These are phyloP conservation scores for Claviceps sp. DNA, from an alignment of 2,329 filamentous ascomycete species.

Conservation along the genomic window DNA sequence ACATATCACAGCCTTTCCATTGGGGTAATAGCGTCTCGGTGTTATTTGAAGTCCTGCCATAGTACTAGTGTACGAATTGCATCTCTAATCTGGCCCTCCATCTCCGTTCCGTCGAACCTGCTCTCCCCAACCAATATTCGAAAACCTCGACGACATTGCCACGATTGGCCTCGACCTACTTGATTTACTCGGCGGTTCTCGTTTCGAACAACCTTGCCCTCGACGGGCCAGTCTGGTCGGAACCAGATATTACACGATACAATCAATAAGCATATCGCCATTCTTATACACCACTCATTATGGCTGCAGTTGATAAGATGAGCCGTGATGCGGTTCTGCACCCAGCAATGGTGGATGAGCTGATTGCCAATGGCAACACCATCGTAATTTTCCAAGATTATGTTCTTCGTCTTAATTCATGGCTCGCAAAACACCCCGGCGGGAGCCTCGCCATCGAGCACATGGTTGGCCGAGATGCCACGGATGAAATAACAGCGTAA, in stretches of 20 bases:
- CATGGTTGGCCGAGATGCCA: slow-evolving; percentile 28
- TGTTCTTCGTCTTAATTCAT: slow-evolving; percentile 41
- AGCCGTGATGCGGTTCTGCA: slow-evolving; percentile 30
- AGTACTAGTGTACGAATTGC: not conserved
- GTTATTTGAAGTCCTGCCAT: not conserved
- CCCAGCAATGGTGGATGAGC: slow-evolving; percentile 30
- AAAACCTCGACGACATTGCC: not conserved
- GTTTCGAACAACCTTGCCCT: not conserved
- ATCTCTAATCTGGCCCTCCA: not conserved
- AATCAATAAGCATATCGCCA: not conserved
- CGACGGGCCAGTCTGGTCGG: not conserved
- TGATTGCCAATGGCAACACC: slow-evolving; percentile 40
- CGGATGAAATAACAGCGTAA: slow-evolving; percentile 22
- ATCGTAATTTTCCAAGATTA: slow-evolving; percentile 43
- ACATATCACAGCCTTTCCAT: not conserved
- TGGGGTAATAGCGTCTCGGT: not conserved
- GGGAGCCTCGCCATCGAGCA: slow-evolving; percentile 45
- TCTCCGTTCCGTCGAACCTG: not conserved
- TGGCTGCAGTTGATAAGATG: slow-evolving; percentile 13
- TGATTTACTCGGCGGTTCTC: too few relatives aligned
- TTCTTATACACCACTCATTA: not conserved
- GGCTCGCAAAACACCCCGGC: slow-evolving; percentile 46
- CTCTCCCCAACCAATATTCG: not conserved
- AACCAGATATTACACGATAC: not conserved
- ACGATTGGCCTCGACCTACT: not conserved